These are phyloP conservation scores for Pyrrhoderma noxium DNA, from an alignment of 1,284 basidiomycete species.

Conservation along the genomic window DNA sequence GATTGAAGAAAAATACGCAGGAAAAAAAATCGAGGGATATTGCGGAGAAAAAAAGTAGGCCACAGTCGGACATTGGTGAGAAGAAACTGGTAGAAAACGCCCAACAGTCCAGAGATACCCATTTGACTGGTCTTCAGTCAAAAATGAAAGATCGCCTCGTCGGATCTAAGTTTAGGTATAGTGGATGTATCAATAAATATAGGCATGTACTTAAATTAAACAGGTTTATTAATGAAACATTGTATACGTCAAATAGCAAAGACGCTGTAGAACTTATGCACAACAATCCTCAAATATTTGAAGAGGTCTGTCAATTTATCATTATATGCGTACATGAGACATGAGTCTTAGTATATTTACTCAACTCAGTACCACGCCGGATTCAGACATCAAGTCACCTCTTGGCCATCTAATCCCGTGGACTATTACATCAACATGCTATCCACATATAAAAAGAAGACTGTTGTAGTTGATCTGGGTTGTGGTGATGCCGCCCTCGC, in stretches of 20 bases:
- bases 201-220: slow-evolving; percentile 10
- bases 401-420: slow-evolving; percentile 89
- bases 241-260: slow-evolving; percentile 77
- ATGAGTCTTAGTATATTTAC: slow-evolving; percentile 7
- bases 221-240: slow-evolving; percentile 76
- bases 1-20: neutral
- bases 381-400: slow-evolving; percentile 82
- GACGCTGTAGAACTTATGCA: slow-evolving; percentile 77
- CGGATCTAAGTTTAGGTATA: slow-evolving; percentile 78
- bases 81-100: neutral
- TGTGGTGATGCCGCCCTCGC: slow-evolving; percentile 94
- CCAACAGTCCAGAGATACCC: slow-evolving; percentile 14
- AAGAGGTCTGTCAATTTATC: slow-evolving; percentile 49
- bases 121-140: slow-evolving; percentile 67
- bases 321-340: neutral
- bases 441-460: slow-evolving; percentile 52
- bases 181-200: neutral
- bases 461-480: slow-evolving; percentile 87
- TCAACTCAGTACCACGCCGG: slow-evolving; percentile 76
- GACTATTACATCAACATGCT: slow-evolving; percentile 62
- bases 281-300: slow-evolving; percentile 66
- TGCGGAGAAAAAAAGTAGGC: slow-evolving; percentile 19
- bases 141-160: slow-evolving; percentile 72
- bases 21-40: neutral
- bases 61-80: neutral